Conservation (phyloP, 1,284 basidiomycete genomes). For the Sporisorium graminicola region DNA sequence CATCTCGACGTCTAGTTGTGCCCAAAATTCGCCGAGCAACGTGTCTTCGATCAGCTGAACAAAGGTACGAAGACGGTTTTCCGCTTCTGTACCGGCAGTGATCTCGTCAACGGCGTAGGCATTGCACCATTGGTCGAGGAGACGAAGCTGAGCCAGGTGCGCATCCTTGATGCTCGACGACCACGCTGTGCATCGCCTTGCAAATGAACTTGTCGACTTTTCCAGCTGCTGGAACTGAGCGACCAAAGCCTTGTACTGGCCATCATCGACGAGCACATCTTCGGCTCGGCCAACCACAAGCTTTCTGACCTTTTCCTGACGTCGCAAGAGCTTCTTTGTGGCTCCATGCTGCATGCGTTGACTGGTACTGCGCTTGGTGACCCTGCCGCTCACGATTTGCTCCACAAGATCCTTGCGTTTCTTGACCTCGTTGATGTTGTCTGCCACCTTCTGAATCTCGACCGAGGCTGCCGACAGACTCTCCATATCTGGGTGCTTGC, state of each 20-base stretch:
- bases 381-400: slow-evolving; percentile 57
- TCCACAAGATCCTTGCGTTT: slow-evolving; percentile 80
- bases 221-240: slow-evolving; percentile 49
- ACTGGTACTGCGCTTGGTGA: slow-evolving; percentile 35
- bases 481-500: slow-evolving; percentile 80
- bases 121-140: slow-evolving; percentile 52
- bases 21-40: slow-evolving; percentile 41
- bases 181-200: slow-evolving; percentile 51
- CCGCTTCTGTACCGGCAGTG: slow-evolving; percentile 20
- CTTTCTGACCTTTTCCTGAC: slow-evolving; percentile 55
- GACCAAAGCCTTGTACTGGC: slow-evolving; percentile 46
- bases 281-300: slow-evolving; percentile 33
- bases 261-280: slow-evolving; percentile 44
- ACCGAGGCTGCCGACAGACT: slow-evolving; percentile 77
- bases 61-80: slow-evolving; percentile 41
- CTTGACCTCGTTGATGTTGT: slow-evolving; percentile 87
- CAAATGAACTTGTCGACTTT: slow-evolving; percentile 34
- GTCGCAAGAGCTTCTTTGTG: slow-evolving; percentile 52
- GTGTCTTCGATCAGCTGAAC: slow-evolving; percentile 32
- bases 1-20: slow-evolving; percentile 51
- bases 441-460: slow-evolving; percentile 81
- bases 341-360: slow-evolving; percentile 50
- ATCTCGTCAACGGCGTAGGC: slow-evolving; percentile 48
- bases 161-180: slow-evolving; percentile 36
- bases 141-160: slow-evolving; percentile 45